Evolutionary conservation across 2,329 filamentous ascomycete species (phyloP).

Genomic region (Moelleriella libera): DNA sequence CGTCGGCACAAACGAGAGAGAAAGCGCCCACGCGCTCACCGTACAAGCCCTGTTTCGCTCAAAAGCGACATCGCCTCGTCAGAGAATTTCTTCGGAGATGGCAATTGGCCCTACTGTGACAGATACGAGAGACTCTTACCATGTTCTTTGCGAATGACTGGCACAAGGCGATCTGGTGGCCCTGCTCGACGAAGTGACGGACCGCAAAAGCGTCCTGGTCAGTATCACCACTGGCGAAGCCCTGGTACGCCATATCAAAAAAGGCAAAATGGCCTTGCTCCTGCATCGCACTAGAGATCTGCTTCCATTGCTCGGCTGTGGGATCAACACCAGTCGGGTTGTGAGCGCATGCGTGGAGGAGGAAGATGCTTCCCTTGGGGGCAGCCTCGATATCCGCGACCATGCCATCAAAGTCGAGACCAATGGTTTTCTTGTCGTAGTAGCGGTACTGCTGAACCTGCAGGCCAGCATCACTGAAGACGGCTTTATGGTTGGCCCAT

Average conservation of each 20-base stretch:
- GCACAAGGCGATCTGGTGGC: constrained; percentile 74
- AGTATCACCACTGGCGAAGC: constrained; percentile 86
- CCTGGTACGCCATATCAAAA: constrained; percentile 99
- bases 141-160: constrained; percentile 99
- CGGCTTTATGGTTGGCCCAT: constrained; percentile 96
- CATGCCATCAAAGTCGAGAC: constrained; percentile 92
- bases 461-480: constrained; percentile 87
- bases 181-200: constrained; percentile 83
- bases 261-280: constrained; percentile 80
- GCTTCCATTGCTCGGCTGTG: constrained; percentile 78
- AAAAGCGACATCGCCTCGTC: background rate
- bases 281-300: constrained; percentile 81
- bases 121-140: constrained; percentile 32
- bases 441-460: constrained; percentile 93
- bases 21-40: constrained; percentile 97
- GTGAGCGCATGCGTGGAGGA: constrained; percentile 95
- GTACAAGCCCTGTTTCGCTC: constrained; percentile 61
- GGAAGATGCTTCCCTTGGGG: constrained; percentile 73
- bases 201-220: constrained; percentile 89
- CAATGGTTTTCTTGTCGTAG: constrained; percentile 98
- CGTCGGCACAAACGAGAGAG: constrained; percentile 73
- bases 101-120: background rate
- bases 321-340: constrained; percentile 97
- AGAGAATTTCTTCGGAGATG: background rate
- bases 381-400: constrained; percentile 80